These are phyloP conservation scores for Barnettozyma sucrosica DNA, from an alignment of 805 yeast genomes.

Conservation along the genomic window DNA sequence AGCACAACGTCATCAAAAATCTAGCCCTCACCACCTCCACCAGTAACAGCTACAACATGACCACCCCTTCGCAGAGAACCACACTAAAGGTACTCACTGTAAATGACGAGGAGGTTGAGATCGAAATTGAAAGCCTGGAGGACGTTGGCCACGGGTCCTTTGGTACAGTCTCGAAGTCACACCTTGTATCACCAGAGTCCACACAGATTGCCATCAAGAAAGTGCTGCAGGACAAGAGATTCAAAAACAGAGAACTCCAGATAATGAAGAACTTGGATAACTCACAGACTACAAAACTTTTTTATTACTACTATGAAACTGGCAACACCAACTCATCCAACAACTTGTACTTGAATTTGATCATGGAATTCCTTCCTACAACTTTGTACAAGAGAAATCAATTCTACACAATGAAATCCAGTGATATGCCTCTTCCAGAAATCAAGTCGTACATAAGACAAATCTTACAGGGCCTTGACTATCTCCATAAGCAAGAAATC, in stretches of 20 bases:
- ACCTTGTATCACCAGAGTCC: slow-evolving; percentile 64
- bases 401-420: slow-evolving; percentile 68
- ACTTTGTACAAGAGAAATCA: slow-evolving; percentile 88
- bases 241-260: slow-evolving; percentile 90
- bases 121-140: slow-evolving; percentile 74
- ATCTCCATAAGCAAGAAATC: slow-evolving; percentile 69
- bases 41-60: background rate
- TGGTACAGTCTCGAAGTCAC: slow-evolving; percentile 94
- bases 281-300: slow-evolving; percentile 79
- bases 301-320: slow-evolving; percentile 82
- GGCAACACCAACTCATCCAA: slow-evolving; percentile 36
- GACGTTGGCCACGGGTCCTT: slow-evolving; percentile 99
- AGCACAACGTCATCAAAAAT: background rate
- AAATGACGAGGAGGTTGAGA: slow-evolving; percentile 29
- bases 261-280: slow-evolving; percentile 89
- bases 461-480: slow-evolving; percentile 69
- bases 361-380: slow-evolving; percentile 92
- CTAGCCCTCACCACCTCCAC: background rate
- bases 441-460: slow-evolving; percentile 81
- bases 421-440: slow-evolving; percentile 83
- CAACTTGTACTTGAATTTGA: slow-evolving; percentile 82
- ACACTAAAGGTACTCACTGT: slow-evolving; percentile 11
- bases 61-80: background rate
- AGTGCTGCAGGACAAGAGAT: slow-evolving; percentile 92
- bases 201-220: slow-evolving; percentile 83